Conservation (phyloP, 169 alveolate genomes). For the Babesia microti region DNA sequence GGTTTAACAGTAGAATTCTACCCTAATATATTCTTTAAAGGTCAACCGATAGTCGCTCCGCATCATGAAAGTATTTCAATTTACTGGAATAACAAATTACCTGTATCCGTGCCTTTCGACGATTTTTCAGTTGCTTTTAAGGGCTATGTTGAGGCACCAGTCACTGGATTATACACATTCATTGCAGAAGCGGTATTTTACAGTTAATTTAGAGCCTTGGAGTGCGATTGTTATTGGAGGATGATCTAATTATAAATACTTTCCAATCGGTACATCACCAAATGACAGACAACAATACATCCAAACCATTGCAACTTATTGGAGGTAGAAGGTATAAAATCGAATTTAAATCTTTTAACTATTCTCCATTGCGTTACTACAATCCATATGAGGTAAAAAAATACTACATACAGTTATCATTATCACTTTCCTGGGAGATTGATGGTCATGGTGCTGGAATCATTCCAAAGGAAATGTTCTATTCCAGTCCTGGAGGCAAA, state of each 20-base stretch:
- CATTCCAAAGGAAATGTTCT: slow-evolving; percentile 64
- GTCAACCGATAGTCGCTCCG: slow-evolving; percentile 56
- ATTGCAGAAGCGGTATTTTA: slow-evolving; percentile 64
- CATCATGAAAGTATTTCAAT: slow-evolving; percentile 50
- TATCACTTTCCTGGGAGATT: slow-evolving; percentile 66
- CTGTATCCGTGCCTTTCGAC: slow-evolving; percentile 65
- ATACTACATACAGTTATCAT: neutral
- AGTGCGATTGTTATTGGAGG: slow-evolving; percentile 71
- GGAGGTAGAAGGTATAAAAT: slow-evolving; percentile 71
- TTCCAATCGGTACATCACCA: slow-evolving; percentile 47
- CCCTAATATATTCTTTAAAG: slow-evolving; percentile 60
- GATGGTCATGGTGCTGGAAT: slow-evolving; percentile 53
- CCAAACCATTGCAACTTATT: slow-evolving; percentile 48
- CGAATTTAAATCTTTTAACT: slow-evolving; percentile 65
- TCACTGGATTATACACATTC: slow-evolving; percentile 63
- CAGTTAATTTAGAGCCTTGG: no score
- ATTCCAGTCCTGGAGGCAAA: slow-evolving; percentile 58
- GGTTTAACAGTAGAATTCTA: slow-evolving; percentile 68
- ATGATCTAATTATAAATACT: slow-evolving; percentile 52
- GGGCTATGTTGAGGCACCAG: slow-evolving; percentile 69
- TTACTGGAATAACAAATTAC: slow-evolving; percentile 57
- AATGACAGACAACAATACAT: slow-evolving; percentile 55
- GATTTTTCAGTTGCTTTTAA: slow-evolving; percentile 76
- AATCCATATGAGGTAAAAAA: slow-evolving; percentile 44
- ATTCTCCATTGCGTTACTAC: slow-evolving; percentile 56